phyloP scores from a whole-genome alignment of 164 flowering plant species.

The Taxillus chinensis region DNA sequence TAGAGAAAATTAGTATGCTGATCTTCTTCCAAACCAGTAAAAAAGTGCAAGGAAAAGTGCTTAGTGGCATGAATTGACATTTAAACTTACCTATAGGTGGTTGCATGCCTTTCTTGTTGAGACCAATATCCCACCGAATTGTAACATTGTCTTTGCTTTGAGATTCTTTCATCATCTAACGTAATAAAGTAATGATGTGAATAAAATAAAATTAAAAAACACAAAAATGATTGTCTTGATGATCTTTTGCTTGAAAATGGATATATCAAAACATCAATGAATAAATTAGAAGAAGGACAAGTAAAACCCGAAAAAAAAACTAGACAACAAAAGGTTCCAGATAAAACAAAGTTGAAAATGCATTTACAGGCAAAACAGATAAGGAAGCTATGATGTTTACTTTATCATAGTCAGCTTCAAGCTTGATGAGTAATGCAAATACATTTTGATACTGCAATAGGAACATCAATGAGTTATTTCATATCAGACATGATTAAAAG shows the following conservation, averaged over 20 bases:
- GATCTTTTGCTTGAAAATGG: background rate
- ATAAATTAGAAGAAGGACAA: too few species aligned
- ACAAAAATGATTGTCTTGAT: background rate
- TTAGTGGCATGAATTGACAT: too few species aligned
- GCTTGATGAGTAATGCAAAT: slow-evolving; percentile 96
- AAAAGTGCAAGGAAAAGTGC: too few species aligned
- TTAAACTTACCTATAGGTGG: too few species aligned
- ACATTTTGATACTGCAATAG: slow-evolving; percentile 96
- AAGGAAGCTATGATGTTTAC: slow-evolving; percentile 19
- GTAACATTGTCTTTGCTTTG: slow-evolving; percentile 97
- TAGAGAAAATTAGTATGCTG: too few species aligned
- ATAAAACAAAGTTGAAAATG: background rate
- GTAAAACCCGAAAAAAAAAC: background rate
- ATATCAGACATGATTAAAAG: background rate
- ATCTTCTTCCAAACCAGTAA: too few species aligned
- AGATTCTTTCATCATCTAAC: slow-evolving; percentile 99
- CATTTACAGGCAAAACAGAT: background rate
- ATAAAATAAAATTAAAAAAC: background rate
- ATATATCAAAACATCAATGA: background rate
- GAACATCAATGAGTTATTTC: background rate
- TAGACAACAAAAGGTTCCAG: background rate
- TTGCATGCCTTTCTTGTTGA: slow-evolving; percentile 99
- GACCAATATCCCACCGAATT: slow-evolving; percentile 97
- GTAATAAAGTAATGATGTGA: slow-evolving; percentile 4
- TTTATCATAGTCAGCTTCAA: slow-evolving; percentile 99